Evolutionary conservation across 306 rosid species (phyloP).

Genomic region (Corylus americana): DNA sequence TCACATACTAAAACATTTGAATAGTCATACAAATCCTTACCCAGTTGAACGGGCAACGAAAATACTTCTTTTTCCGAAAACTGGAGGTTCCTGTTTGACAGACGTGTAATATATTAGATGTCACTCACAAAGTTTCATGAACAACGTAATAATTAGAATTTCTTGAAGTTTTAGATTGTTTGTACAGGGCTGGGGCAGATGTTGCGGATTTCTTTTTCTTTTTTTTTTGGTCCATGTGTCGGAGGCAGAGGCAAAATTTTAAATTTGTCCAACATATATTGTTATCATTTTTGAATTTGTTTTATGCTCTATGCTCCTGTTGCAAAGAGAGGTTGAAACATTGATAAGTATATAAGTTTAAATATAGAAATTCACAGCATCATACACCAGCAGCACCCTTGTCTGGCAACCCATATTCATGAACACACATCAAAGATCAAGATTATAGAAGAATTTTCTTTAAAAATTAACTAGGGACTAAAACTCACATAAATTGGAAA

Average conservation of each 20-base stretch:
- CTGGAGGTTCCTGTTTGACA: slow-evolving; percentile 86
- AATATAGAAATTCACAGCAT: not conserved
- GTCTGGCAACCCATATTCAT: not conserved
- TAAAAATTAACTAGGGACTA: not conserved
- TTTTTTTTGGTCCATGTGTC: not conserved
- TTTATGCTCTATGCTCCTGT: not conserved
- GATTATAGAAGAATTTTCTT: not conserved
- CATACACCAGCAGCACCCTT: not conserved
- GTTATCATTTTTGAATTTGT: not conserved
- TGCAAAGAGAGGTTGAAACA: not conserved
- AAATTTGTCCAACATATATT: not conserved
- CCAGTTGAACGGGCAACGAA: slow-evolving; percentile 71
- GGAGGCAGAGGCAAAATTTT: not conserved
- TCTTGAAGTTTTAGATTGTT: not conserved
- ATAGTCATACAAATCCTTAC: slow-evolving; percentile 41
- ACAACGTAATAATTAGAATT: slow-evolving; percentile 3
- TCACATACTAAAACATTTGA: not conserved
- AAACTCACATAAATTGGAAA: not conserved
- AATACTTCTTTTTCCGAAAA: slow-evolving; percentile 93
- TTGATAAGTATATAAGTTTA: not conserved
- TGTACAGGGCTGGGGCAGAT: not conserved
- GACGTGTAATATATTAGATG: slow-evolving; percentile 17
- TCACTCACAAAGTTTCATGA: slow-evolving; percentile 13
- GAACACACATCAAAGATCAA: not conserved
- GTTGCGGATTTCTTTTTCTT: not conserved